Conservation (phyloP, 306 rosid species). For the Adenanthera pavonina region DNA sequence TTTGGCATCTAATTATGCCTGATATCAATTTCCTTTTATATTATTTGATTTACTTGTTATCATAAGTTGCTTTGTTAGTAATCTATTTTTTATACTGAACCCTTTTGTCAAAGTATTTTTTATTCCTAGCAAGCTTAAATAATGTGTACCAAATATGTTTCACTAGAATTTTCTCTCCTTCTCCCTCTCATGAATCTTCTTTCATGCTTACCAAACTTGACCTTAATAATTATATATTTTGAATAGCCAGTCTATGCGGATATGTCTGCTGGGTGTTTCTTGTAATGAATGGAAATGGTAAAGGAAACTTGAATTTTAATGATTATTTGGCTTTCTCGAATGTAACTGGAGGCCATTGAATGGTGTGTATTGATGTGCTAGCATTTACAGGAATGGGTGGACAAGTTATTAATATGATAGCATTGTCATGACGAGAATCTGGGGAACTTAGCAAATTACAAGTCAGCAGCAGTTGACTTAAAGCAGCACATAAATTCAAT, state of each 20-base stretch:
- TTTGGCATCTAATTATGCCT: slow-evolving; percentile 4
- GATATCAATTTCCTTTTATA: background rate
- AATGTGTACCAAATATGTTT: too few species aligned
- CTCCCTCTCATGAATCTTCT: too few species aligned
- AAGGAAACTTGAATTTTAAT: slow-evolving; percentile 8
- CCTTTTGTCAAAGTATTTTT: background rate
- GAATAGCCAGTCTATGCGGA: background rate
- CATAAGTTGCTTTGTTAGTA: background rate
- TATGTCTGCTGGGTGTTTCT: slow-evolving; percentile 5
- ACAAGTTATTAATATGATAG: background rate
- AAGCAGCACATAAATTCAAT: background rate
- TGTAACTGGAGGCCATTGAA: background rate
- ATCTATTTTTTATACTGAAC: background rate
- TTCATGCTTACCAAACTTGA: too few species aligned
- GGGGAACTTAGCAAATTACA: slow-evolving; percentile 14
- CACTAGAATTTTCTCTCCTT: too few species aligned
- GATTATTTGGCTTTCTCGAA: slow-evolving; percentile 16
- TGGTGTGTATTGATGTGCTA: slow-evolving; percentile 22
- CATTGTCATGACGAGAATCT: background rate
- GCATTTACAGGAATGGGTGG: background rate
- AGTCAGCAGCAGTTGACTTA: background rate
- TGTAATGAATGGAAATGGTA: slow-evolving; percentile 16
- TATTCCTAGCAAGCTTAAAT: too few species aligned
- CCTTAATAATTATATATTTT: background rate
- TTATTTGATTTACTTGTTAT: background rate